Base-by-base conservation (phyloP, 371 early-diverging fungal genomes). In the Capillidium heterosporum region DNA sequence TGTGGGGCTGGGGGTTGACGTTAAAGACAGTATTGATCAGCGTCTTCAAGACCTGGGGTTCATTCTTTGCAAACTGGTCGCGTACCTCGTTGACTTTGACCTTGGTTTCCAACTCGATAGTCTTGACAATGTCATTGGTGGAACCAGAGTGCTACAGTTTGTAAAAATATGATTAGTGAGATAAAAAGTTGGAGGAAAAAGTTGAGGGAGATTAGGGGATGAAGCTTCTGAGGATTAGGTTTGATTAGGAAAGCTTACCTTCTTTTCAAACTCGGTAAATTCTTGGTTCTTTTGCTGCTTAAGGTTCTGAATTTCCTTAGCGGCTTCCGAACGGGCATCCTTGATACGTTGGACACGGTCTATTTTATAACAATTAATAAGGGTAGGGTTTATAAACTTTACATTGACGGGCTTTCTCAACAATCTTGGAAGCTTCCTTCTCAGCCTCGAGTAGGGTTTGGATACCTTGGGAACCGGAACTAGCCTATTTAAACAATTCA, bases 261-360 rank as follows among this genome's bases (percentile, higher is more conserved):
- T 75, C 63, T 81, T 72, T 61, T 92, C 87, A 65, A 82, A 88
- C 60, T 69, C 68, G 62, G 76, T 76, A 55, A 89, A 88, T 71
- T 93, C 91, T 19, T 68, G 64, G 59, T 82, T 77, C 77, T 92
- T 93, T 66, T 77, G 74, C 31, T 76, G 75, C 72, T 91, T 91
- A 50, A 94, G 73, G 29, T 72, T 74, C 47, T 87, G 85, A 58
- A 95, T 91, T 58, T 92, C 96, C 71, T 89, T 89, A 57, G 78
- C 75, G 23, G 96, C 96, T 63, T 92, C 93, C 10, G 81, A 74
- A 57, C 93, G 84, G 39, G 96, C 96, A 68, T 89, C 94, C 77
- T 92, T 91, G 51, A 94, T 73, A 46, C 91, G 75, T 69, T 90
- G 82, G 49, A 85, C 80, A 59, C 96, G 88, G 71, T 92, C 96